Evolutionary conservation across 2,329 filamentous ascomycete species (phyloP).

Genomic region (Fusarium duplospermum): DNA sequence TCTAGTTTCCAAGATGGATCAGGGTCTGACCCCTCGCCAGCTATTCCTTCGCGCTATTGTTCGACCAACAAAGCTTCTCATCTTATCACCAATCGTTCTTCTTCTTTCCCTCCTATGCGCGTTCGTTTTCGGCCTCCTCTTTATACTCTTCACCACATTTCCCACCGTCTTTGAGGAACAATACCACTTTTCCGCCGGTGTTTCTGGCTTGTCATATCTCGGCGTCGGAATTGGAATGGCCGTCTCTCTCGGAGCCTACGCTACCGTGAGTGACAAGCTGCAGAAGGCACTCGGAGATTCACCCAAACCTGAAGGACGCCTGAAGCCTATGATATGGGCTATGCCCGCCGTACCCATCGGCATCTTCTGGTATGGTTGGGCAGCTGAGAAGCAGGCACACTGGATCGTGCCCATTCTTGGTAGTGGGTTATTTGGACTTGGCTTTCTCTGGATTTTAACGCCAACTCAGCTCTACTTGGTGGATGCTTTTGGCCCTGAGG

Average conservation of each 20-base stretch:
- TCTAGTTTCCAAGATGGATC: constrained; percentile 27
- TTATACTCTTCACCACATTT: constrained; percentile 35
- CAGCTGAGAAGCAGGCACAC: constrained; percentile 61
- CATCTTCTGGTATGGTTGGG: constrained; percentile 70
- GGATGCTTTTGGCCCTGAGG: constrained; percentile 37
- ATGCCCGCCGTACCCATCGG: constrained; percentile 63
- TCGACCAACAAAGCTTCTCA: constrained; percentile 59
- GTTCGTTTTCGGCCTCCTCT: constrained; percentile 56
- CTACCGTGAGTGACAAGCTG: constrained; percentile 9
- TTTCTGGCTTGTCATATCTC: constrained; percentile 49
- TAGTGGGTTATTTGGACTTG: constrained; percentile 62
- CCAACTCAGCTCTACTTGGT: constrained; percentile 41
- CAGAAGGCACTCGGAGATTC: constrained; percentile 7
- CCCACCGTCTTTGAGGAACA: neutral
- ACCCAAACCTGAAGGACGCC: constrained; percentile 56
- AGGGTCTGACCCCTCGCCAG: constrained; percentile 26
- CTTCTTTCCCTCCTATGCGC: neutral
- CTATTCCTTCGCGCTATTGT: constrained; percentile 49
- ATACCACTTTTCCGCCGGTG: neutral
- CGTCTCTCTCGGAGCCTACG: neutral
- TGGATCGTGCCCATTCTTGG: constrained; percentile 72
- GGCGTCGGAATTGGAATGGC: constrained; percentile 56
- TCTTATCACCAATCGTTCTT: constrained; percentile 60
- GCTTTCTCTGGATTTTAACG: constrained; percentile 53
- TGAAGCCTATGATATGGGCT: constrained; percentile 67